Base-by-base conservation (phyloP, 192 early-diverging fungal species). In the Obelidium mucronatum region DNA sequence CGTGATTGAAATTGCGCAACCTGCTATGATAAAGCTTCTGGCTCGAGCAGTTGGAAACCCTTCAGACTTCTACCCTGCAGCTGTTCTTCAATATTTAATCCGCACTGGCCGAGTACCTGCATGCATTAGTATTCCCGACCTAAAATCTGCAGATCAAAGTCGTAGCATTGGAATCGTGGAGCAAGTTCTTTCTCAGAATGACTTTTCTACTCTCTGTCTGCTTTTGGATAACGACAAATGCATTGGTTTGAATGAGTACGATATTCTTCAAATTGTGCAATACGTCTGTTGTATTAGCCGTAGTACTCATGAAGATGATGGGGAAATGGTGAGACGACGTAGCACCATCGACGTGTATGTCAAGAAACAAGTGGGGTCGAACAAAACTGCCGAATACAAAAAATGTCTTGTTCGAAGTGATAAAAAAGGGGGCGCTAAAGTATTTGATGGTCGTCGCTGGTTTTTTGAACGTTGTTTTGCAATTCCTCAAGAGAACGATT, bases 401-500 rank as follows among this genome's bases (percentile, higher is more conserved):
- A 24, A 51, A 52, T 61, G 73, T 52, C 42, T 76, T 51, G 31
- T 37, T n/a, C 37, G 42, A 8, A 22, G 30, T 4, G 44, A 42
- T 42, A 17, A 13, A 11, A 15, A 24, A 17, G 13, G 6, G 3
- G 55, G 35, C 6, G 24, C 54, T 42, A 51, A 54, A 44, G 30
- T 40, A 35, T 76, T 67, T 67, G 74, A 76, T 35, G 74, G 74
- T 13, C 74, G 74, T 28, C 40, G 44, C 4, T 76, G 74, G 74
- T 76, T 76, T 13, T 54, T 76, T 64, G 74, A 67, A 39, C 33
- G 40, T 19, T 1, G 44, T 19, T 76, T 76, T 34, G 61, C 74
- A 26, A 56, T 76, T 22, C 62, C 74, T 17, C 61, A 58, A 42
- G 31, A 64, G 26, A 67, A 76, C 35, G 74, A 67, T 40, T 67